Base-by-base conservation (phyloP, 73 alveolate species). In the Symbiodinium pilosum region DNA sequence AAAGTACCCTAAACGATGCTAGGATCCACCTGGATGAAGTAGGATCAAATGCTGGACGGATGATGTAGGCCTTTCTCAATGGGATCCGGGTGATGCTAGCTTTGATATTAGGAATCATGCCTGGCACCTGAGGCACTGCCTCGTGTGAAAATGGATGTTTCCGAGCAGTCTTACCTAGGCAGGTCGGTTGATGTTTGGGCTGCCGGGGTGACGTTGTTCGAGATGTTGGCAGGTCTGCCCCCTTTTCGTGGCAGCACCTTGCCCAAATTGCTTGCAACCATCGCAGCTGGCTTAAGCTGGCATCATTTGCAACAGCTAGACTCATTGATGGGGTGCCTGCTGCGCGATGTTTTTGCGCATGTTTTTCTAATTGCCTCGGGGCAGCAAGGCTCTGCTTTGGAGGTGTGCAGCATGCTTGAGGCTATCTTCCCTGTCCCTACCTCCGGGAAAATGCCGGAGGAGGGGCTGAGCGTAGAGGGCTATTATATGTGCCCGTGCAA, bases 41-140 rank as follows among this genome's bases (percentile, higher is more conserved):
- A n/a, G n/a, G n/a, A n/a, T n/a, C n/a, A n/a, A n/a, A n/a, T n/a
- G n/a, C n/a, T n/a, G n/a, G n/a, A n/a, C n/a, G n/a, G n/a, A n/a
- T n/a, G n/a, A n/a, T n/a, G n/a, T n/a, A n/a, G n/a, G n/a, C n/a
- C n/a, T n/a, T n/a, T n/a, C n/a, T n/a, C n/a, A n/a, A n/a, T n/a
- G n/a, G n/a, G n/a, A n/a, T n/a, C n/a, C n/a, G n/a, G n/a, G n/a
- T n/a, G n/a, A n/a, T n/a, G n/a, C n/a, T n/a, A n/a, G n/a, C n/a
- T n/a, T n/a, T n/a, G n/a, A n/a, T n/a, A n/a, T n/a, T n/a, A n/a
- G n/a, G n/a, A n/a, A n/a, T n/a, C n/a, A n/a, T n/a, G n/a, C 43
- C 71, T 83, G 28, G 92, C 92, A 3, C 92, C 92, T 20, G 92
- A 83, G 92, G 92, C 92, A 2, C 54, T 83, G 92, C 92, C 92